A percentile compares a stretch with the other conserved stretches of the same genome.
These are phyloP conservation scores for Sequoia sempervirens DNA, from an alignment of 75 land plant species.

Conservation along the genomic window DNA sequence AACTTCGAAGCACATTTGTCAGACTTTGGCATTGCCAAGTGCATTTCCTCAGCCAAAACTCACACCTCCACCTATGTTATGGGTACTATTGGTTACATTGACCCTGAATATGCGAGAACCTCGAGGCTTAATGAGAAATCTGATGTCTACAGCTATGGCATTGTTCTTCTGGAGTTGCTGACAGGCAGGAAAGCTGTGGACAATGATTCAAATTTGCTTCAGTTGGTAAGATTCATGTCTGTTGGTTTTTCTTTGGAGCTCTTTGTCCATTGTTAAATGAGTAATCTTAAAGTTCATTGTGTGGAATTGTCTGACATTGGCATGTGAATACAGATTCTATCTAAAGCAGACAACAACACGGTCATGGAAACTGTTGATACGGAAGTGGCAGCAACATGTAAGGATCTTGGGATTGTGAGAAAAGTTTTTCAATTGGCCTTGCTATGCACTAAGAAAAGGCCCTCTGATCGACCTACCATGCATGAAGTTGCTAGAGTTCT, in stretches of 20 bases:
- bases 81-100: constrained; percentile 98
- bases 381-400: constrained; percentile 61
- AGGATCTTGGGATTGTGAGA: constrained; percentile 65
- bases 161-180: constrained; percentile 89
- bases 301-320: not conserved
- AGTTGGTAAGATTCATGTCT: constrained; percentile 51
- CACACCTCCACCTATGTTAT: constrained; percentile 84
- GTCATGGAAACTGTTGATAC: constrained; percentile 87
- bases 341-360: constrained; percentile 63
- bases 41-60: constrained; percentile 47
- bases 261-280: not conserved
- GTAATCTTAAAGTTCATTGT: not conserved
- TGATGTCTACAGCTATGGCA: constrained; percentile 95
- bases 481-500: constrained; percentile 89
- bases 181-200: constrained; percentile 96
- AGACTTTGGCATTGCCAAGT: constrained; percentile 96
- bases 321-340: constrained; percentile 52
- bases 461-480: constrained; percentile 87
- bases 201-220: constrained; percentile 80
- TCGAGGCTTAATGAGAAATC: constrained; percentile 92
- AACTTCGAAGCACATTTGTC: constrained; percentile 87
- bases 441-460: constrained; percentile 79
- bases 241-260: not conserved
- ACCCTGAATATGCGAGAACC: constrained; percentile 96
- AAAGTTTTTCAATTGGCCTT: constrained; percentile 90